Evolutionary conservation across 176 grass and related monocot genomes (phyloP).

Genomic region (Carex littledalei): DNA sequence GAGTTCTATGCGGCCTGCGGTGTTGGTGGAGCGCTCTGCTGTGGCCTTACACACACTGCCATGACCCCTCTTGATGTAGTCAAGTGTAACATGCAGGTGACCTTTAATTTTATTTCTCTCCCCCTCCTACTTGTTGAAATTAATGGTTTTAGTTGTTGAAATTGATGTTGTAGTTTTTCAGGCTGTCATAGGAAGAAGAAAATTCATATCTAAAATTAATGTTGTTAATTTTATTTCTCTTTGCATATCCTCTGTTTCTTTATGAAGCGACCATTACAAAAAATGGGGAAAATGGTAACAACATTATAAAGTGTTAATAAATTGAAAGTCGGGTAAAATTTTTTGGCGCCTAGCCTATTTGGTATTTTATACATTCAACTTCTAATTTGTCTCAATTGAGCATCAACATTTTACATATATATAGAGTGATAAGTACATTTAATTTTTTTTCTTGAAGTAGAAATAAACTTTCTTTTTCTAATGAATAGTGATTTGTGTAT

Average conservation of each 20-base stretch:
- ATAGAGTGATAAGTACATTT: too few relatives aligned
- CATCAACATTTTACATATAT: too few relatives aligned
- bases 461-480: too few relatives aligned
- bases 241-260: not conserved
- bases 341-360: not conserved
- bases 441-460: too few relatives aligned
- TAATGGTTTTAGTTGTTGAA: too few relatives aligned
- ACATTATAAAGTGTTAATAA: not conserved
- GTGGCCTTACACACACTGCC: conserved; percentile 17
- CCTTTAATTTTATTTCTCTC: not conserved
- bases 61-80: conserved; percentile 30
- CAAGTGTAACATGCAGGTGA: conserved; percentile 40
- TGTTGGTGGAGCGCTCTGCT: conserved; percentile 13
- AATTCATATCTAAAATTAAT: too few relatives aligned
- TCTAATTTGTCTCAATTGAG: too few relatives aligned
- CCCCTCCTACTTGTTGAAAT: not conserved
- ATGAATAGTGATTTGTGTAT: too few relatives aligned
- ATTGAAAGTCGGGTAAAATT: not conserved
- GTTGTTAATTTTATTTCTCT: not conserved
- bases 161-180: too few relatives aligned
- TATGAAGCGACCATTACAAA: not conserved
- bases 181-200: too few relatives aligned
- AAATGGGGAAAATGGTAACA: not conserved
- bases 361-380: too few relatives aligned
- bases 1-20: conserved; percentile 23